These are phyloP conservation scores for Lonicera japonica DNA, from an alignment of 129 eudicot genomes.

Conservation along the genomic window DNA sequence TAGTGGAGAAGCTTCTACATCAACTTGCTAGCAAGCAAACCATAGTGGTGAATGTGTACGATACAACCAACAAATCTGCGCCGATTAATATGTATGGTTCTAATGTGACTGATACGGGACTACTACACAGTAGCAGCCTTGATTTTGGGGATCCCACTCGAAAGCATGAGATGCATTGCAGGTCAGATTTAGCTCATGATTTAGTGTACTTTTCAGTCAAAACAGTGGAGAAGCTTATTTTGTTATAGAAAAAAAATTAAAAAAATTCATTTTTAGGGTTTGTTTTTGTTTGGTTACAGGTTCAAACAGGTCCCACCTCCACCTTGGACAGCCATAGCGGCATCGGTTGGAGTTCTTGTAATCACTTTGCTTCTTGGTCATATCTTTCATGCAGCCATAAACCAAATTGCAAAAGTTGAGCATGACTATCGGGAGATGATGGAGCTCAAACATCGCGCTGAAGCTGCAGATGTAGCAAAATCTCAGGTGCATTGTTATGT, in stretches of 20 bases:
- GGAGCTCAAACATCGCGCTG: conserved; percentile 73
- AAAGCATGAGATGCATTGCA: conserved; percentile 96
- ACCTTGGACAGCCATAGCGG: conserved; percentile 62
- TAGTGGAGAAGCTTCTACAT: conserved; percentile 84
- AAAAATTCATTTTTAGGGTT: background rate
- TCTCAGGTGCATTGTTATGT: conserved; percentile 60
- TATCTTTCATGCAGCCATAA: conserved; percentile 65
- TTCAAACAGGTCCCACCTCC: conserved; percentile 59
- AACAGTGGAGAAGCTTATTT: background rate
- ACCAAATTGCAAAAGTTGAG: conserved; percentile 52
- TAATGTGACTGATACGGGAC: conserved; percentile 51
- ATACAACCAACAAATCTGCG: conserved; percentile 48
- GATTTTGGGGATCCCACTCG: conserved; percentile 92
- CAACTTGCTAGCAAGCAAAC: conserved; percentile 95
- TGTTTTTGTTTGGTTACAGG: conserved; percentile 30
- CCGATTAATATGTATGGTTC: conserved; percentile 77
- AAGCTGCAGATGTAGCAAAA: conserved; percentile 89
- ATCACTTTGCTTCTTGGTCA: conserved; percentile 65
- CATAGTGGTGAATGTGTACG: conserved; percentile 84
- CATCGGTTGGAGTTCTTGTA: conserved; percentile 45
- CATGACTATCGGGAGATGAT: conserved; percentile 51
- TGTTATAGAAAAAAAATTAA: too few species aligned
- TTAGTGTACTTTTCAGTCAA: background rate
- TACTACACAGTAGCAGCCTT: conserved; percentile 52
- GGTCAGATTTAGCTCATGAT: conserved; percentile 36